Evolutionary conservation across 306 rosid species (phyloP), one percentile per base, ranked within the genome.

Genomic region (Carpinus viminea): DNA sequence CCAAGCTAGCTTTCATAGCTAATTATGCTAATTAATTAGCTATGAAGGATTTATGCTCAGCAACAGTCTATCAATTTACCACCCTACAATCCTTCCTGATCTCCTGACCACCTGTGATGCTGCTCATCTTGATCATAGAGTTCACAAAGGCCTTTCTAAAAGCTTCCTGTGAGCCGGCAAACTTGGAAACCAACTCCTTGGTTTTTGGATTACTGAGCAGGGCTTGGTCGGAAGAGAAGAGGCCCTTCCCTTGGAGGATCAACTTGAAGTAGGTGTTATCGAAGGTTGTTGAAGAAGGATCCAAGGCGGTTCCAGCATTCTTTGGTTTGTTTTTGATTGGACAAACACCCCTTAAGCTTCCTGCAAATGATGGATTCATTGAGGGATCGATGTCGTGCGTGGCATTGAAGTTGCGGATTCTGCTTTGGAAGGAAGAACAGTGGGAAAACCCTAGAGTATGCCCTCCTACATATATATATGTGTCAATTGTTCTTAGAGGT

Each of bases 371-470:
- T 7, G 91, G 78, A 17, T 82, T 80, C 66, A 94, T 55, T 15
- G 81, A 54, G 54, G 98, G 97, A 83, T 94, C 97, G 7, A 84
- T 38, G 34, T 88, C 85, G 38, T 84, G 84, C 24, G 89, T 88
- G 60, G 95, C 79, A 52, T 83, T 60, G 79, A 91, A 94, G 80
- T 75, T 88, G 52, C 82, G 89, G 86, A 94, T 78, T 76, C 91
- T 78, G 52, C 84, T 82, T 65, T 83, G 74, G 75, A 88, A 85
- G 24, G 91, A 85, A 26, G 98, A 87, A 76, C 98, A 94, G 79
- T 92, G 98, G 71, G 96, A 86, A 79, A 94, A 94, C 51, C 98
- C 98, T 36, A 94, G 79, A 70, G 97, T 94, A 64, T 94, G 97
- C 41, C 91, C 98, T 80, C 98, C 98, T 94, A 78, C 82, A 86